A percentile compares a stretch with the other conserved stretches of the same genome.
These are phyloP conservation scores for Salix arbutifolia DNA, from an alignment of 345 rosid species.

Conservation along the genomic window DNA sequence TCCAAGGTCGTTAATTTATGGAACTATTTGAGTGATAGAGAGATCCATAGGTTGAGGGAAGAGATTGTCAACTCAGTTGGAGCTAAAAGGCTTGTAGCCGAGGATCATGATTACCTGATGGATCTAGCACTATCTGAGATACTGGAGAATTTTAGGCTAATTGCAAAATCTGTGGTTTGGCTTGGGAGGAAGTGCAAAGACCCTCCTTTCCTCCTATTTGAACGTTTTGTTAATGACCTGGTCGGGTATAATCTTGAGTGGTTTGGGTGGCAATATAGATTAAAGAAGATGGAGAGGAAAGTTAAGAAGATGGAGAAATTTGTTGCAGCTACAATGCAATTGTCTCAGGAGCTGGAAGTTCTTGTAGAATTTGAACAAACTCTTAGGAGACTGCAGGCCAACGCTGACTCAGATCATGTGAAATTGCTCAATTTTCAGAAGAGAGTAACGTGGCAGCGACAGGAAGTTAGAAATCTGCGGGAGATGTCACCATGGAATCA, in stretches of 20 bases:
- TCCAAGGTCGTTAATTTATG: conserved; percentile 48
- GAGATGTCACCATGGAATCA: conserved; percentile 62
- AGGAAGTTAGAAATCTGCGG: conserved; percentile 48
- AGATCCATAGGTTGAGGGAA: conserved; percentile 39
- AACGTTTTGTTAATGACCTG: conserved; percentile 44
- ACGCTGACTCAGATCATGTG: conserved; percentile 27
- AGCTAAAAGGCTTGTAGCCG: conserved; percentile 43
- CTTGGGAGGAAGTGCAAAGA: conserved; percentile 48
- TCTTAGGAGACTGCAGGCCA: conserved; percentile 50
- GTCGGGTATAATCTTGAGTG: conserved; percentile 39
- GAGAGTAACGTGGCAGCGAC: conserved; percentile 49
- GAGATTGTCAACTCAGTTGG: conserved; percentile 45
- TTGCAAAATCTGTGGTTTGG: conserved; percentile 44
- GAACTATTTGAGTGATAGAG: conserved; percentile 44
- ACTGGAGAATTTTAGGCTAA: conserved; percentile 39
- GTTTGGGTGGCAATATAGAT: conserved; percentile 50
- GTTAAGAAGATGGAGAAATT: conserved; percentile 65
- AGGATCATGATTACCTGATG: conserved; percentile 44
- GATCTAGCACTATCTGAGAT: conserved; percentile 57
- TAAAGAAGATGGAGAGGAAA: conserved; percentile 66
- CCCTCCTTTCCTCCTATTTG: conserved; percentile 41
- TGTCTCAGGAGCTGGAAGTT: conserved; percentile 57
- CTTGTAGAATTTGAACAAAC: conserved; percentile 62
- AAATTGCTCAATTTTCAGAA: conserved; percentile 51
- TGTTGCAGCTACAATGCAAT: conserved; percentile 39